Evolutionary conservation across 2,329 filamentous ascomycete genomes (phyloP), one percentile per base, ranked within the genome.

Genomic region (Cryphonectria radicalis): DNA sequence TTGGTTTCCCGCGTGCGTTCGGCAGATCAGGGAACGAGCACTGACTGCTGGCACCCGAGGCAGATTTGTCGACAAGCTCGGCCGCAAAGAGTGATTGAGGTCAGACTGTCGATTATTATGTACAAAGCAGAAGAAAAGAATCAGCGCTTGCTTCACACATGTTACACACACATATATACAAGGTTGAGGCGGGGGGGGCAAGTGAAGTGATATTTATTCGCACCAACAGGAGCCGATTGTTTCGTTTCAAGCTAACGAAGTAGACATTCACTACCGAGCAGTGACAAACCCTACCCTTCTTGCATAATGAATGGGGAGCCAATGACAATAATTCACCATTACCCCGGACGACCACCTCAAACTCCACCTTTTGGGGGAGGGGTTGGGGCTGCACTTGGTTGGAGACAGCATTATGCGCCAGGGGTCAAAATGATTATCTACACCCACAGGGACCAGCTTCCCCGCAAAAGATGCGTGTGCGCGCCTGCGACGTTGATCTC

Each of bases 381-480:
- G 17, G 59, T 11, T 43, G 14, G 32, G 32, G 63, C 22, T 63
- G 60, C 60, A 14, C 28, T 28, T 35, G 13, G 57, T 57, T 63
- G 67, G 67, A 63, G 60, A 64, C 50, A 64, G 19, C 19, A 60
- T 40, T 28, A 53, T 28, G 43, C 11, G 25, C 57, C 66, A 22
- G 55, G 66, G 66, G 66, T 42, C 37, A 25, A 11, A 1, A 46
- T 43, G 46, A 37, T 4, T 10, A 25, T 57, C 11, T n/a, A 53
- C n/a, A 42, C 3, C 40, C 53, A 67, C 66, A 67, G 53, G 66
- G 53, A 60, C 35, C 35, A 63, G n/a, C 62, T 64, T 64, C 62
- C 62, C 62, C 62, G 40, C 62, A 46, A 28, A 28, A 64, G n/a
- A 17, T 28, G 42, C 37, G 11, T 63, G 37, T 14, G 11, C 3